These are phyloP conservation scores for Tulasnella sp. DNA, from an alignment of 768 basidiomycete species.

Conservation along the genomic window DNA sequence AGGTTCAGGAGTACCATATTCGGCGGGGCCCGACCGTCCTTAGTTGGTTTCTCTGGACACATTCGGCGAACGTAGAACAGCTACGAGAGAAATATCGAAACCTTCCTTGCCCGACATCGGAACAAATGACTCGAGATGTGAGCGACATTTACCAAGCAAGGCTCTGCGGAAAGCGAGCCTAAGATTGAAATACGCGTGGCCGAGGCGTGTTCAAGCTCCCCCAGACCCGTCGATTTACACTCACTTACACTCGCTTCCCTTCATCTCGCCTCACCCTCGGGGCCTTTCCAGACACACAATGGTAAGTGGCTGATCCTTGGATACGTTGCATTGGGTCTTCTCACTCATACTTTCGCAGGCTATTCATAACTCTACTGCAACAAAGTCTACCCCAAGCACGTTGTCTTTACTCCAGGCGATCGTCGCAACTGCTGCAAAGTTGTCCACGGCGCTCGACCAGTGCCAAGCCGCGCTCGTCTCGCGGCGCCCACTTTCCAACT, in stretches of 20 bases:
- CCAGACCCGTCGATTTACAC: background rate
- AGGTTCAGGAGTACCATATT: background rate
- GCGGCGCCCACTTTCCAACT: background rate
- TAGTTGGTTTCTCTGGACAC: background rate
- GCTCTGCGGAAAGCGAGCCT: background rate
- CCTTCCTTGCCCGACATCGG: background rate
- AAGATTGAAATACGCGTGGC: background rate
- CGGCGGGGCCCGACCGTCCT: background rate
- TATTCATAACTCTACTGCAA: background rate
- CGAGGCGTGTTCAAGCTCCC: background rate
- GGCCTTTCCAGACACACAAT: background rate
- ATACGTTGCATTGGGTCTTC: background rate
- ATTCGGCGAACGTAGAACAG: too few species aligned
- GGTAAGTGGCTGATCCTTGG: background rate
- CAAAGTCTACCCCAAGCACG: background rate
- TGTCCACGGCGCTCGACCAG: background rate
- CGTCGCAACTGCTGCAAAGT: background rate
- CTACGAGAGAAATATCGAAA: background rate
- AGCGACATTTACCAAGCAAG: background rate
- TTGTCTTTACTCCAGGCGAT: background rate
- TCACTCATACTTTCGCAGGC: background rate
- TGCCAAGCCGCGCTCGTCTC: background rate
- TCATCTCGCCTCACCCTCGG: background rate
- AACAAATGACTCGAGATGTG: background rate
- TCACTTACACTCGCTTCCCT: background rate